Evolutionary conservation across 768 basidiomycete genomes (phyloP), one percentile per base, ranked within the genome.

Genomic region (Lentinula guzmanii): DNA sequence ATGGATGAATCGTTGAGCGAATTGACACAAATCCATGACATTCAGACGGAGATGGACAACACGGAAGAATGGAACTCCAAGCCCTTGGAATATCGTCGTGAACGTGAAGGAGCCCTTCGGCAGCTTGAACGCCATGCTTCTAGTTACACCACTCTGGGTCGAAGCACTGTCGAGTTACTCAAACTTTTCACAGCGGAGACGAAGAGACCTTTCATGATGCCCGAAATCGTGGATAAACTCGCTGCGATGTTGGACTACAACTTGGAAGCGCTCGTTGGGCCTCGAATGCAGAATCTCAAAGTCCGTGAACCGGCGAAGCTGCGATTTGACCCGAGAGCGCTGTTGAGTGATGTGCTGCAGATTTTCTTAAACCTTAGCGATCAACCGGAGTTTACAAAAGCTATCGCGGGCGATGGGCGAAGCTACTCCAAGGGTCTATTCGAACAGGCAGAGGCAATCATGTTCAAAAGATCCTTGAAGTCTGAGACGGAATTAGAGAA

Each of bases 221-320:
- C 91, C 7, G 97, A 99, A 74, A 98, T 99, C 52, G 92, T 98
- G 56, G 90, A 95, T 71, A 85, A 91, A 39, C 81, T 99, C 15
- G 97, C 97, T 3, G 95, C 95, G 0, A 98, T 97, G 91, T 75
- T 99, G 68, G 92, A 97, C 70, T 94, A 95, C 75, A 98, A 98
- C 69, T 79, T 99, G 18, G 86, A 89, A 53, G 88, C 87, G 2
- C 85, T 99, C 24, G 92, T 87, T 50, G 97, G 97, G 0, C 94
- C 95, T 4, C 86, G 84, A 65, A 95, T 88, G 74, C 85, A 89
- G 64, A 90, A 96, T 41, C 82, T 99, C 11, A 86, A 82, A 62
- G 93, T 98, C 62, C 81, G 86, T 63, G 87, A 97, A 57, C 86
- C 86, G 6, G 91, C 95, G 67, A 93, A 94, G 72, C 90, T 91